These are phyloP conservation scores for Entophlyctis helioformis DNA, from an alignment of 192 early-diverging fungal genomes.

Conservation along the genomic window DNA sequence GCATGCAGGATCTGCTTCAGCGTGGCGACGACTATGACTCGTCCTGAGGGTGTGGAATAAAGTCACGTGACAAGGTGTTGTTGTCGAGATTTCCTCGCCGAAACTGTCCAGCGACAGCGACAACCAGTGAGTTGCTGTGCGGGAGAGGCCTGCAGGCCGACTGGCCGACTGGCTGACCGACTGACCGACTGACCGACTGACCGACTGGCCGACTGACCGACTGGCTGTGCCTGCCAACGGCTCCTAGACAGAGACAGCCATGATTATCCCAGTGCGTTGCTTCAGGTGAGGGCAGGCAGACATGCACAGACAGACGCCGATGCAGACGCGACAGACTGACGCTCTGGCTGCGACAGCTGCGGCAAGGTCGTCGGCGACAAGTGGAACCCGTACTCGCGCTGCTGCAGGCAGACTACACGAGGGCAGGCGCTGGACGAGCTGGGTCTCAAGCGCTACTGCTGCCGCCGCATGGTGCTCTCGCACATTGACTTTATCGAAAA, in stretches of 20 bases:
- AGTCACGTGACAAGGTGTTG: no score
- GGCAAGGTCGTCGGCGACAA: conserved; percentile 98
- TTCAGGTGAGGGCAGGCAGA: conserved; percentile 44
- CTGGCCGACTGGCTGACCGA: no score
- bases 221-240: no score
- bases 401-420: conserved; percentile 65
- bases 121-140: no score
- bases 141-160: no score
- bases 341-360: conserved; percentile 30
- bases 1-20: conserved; percentile 2
- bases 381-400: conserved; percentile 86
- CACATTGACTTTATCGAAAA: conserved; percentile 98
- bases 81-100: no score
- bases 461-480: conserved; percentile 93
- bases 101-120: no score
- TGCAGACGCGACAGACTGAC: background rate
- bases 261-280: conserved; percentile 98
- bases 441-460: conserved; percentile 77
- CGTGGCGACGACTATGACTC: no score
- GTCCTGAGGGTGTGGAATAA: no score
- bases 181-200: no score
- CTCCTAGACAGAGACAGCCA: conserved; percentile 11
- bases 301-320: background rate
- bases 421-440: conserved; percentile 42
- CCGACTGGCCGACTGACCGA: no score